Percentiles rank a stretch among this genome's conserved stretches.
phyloP scores from a whole-genome alignment of 352 stramenopile species.

The Blastocystis sp. region DNA sequence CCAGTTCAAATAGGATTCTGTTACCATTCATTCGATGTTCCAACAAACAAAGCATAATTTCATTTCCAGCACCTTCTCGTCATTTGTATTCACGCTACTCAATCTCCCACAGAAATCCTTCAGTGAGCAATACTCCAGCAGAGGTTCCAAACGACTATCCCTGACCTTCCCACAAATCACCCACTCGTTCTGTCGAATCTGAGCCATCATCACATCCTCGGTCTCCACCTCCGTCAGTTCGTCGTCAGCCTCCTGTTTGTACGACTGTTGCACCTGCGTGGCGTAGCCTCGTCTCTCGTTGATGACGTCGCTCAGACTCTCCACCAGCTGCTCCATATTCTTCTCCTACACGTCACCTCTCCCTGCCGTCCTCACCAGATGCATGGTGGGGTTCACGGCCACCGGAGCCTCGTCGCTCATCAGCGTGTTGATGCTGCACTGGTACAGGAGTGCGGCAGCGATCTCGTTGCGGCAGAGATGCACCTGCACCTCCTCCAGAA shows the following conservation, averaged over 20 bases:
- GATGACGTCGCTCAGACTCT: slow-evolving; percentile 14
- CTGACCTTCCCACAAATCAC: not conserved
- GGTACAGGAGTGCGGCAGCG: not conserved
- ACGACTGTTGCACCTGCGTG: not conserved
- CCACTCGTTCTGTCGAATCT: slow-evolving; percentile 18
- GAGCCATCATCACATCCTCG: not conserved
- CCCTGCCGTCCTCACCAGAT: not conserved
- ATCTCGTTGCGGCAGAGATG: not conserved
- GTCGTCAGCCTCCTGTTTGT: slow-evolving; percentile 8
- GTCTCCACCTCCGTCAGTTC: not conserved
- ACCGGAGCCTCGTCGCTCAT: not conserved
- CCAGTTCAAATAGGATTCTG: not conserved
- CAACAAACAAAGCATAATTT: not conserved
- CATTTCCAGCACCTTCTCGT: not conserved
- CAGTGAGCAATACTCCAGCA: slow-evolving; percentile 1
- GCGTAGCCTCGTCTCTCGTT: not conserved
- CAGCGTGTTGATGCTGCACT: not conserved
- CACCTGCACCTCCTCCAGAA: slow-evolving; percentile 33
- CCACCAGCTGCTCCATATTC: slow-evolving; percentile 57
- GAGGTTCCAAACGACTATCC: slow-evolving; percentile 5
- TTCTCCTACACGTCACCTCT: slow-evolving; percentile 40
- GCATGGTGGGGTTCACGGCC: not conserved
- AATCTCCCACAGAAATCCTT: slow-evolving; percentile 18
- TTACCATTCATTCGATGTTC: not conserved
- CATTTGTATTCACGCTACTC: not conserved